These are phyloP conservation scores for Sporothrix brunneoviolacea DNA, from an alignment of 2,329 filamentous ascomycete species.

Conservation along the genomic window DNA sequence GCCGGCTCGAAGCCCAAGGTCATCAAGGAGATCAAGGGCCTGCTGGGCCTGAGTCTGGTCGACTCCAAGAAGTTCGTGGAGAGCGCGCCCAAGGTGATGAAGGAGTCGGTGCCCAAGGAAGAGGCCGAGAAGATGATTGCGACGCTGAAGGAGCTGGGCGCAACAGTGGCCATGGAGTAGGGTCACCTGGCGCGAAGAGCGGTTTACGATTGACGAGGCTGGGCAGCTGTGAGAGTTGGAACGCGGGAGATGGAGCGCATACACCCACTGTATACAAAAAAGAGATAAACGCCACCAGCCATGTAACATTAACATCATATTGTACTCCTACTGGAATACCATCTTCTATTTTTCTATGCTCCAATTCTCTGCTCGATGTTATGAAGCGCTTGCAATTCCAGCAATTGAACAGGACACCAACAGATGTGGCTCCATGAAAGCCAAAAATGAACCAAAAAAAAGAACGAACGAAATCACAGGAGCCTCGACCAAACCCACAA, in stretches of 20 bases:
- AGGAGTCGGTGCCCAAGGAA: slow-evolving; percentile 97
- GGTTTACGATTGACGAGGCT: neutral
- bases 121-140: slow-evolving; percentile 97
- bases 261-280: slow-evolving; percentile 23
- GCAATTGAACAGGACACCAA: too few relatives aligned
- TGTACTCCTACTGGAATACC: slow-evolving; percentile 16
- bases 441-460: neutral
- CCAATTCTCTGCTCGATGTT: too few relatives aligned
- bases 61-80: slow-evolving; percentile 99
- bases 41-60: slow-evolving; percentile 91
- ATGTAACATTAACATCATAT: slow-evolving; percentile 26
- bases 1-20: slow-evolving; percentile 90
- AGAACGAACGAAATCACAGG: too few relatives aligned
- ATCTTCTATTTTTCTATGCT: slow-evolving; percentile 4
- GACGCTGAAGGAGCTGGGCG: slow-evolving; percentile 87
- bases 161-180: slow-evolving; percentile 87
- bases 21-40: slow-evolving; percentile 98
- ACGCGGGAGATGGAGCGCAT: neutral
- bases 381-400: too few relatives aligned
- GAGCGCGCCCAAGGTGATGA: slow-evolving; percentile 95
- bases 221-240: neutral
- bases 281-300: slow-evolving; percentile 13
- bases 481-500: too few relatives aligned
- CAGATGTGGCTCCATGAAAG: too few relatives aligned
- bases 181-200: too few relatives aligned